These are phyloP conservation scores for Trametes cubensis DNA, from an alignment of 768 basidiomycete species.

Conservation along the genomic window DNA sequence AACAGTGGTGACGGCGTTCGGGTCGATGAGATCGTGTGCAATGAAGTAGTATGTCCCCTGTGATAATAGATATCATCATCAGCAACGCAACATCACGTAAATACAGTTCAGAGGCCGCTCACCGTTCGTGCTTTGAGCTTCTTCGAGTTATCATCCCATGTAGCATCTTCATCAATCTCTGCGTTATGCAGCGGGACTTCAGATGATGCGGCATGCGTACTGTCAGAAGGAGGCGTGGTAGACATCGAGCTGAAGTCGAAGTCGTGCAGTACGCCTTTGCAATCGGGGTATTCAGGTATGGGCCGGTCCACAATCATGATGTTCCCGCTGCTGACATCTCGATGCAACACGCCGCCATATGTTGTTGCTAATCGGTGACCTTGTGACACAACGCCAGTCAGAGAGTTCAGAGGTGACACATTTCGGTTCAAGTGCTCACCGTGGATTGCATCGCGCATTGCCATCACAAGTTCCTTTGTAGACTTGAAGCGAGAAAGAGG, in stretches of 20 bases:
- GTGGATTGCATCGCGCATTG: constrained; percentile 16
- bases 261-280: background rate
- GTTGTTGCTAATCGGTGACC: background rate
- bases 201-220: background rate
- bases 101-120: background rate
- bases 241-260: constrained; percentile 2
- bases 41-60: constrained; percentile 12
- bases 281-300: background rate
- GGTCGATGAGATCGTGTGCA: constrained; percentile 4
- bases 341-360: background rate
- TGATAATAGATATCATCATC: background rate
- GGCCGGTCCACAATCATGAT: constrained; percentile 7
- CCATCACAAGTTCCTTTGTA: constrained; percentile 16
- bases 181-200: background rate
- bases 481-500: constrained; percentile 7
- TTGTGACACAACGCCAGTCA: background rate
- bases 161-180: background rate
- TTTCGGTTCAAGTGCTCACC: background rate
- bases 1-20: background rate
- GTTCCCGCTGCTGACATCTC: constrained; percentile 6
- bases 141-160: background rate
- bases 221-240: background rate
- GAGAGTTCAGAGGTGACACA: too few relatives aligned
- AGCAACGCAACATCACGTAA: too few relatives aligned
- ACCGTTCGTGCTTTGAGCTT: background rate